Conservation (phyloP, 2,329 filamentous ascomycete genomes). For the Paramyrothecium sp. region DNA sequence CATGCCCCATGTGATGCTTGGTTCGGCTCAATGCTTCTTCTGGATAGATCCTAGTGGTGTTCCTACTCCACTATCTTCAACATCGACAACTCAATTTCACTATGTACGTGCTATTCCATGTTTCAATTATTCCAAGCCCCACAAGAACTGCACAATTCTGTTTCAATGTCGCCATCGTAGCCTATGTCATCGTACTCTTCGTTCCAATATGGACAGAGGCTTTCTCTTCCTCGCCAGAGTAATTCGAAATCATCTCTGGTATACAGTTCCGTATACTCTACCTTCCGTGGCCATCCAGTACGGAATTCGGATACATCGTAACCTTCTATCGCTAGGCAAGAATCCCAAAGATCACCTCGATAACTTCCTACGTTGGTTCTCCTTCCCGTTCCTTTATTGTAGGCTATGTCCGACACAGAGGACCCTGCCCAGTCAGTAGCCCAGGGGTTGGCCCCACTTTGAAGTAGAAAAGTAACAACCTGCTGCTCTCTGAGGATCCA, state of each 20-base stretch:
- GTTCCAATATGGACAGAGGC: conserved; percentile 1
- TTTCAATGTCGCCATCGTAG: too few species aligned
- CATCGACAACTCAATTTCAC: too few species aligned
- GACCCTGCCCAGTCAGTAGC: background rate
- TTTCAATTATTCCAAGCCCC: too few species aligned
- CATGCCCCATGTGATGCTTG: too few species aligned
- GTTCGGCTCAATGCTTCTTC: too few species aligned
- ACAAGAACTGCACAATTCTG: too few species aligned
- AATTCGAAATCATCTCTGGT: background rate
- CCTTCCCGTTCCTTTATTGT: background rate
- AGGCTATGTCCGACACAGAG: background rate
- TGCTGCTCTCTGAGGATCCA: background rate
- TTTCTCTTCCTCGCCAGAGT: conserved; percentile 1
- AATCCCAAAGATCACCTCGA: conserved; percentile 1
- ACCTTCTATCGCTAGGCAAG: background rate
- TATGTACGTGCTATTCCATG: too few species aligned
- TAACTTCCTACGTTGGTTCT: background rate
- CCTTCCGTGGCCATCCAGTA: background rate
- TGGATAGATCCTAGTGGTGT: too few species aligned
- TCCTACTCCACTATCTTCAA: too few species aligned
- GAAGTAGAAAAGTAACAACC: background rate
- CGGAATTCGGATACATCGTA: background rate
- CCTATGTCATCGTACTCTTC: background rate
- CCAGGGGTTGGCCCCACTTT: background rate
- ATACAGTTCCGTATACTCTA: background rate